A percentile compares a stretch with the other conserved stretches of the same genome.
Conservation (phyloP, 2,329 filamentous ascomycete species). For the Pochonia chlamydosporia region DNA sequence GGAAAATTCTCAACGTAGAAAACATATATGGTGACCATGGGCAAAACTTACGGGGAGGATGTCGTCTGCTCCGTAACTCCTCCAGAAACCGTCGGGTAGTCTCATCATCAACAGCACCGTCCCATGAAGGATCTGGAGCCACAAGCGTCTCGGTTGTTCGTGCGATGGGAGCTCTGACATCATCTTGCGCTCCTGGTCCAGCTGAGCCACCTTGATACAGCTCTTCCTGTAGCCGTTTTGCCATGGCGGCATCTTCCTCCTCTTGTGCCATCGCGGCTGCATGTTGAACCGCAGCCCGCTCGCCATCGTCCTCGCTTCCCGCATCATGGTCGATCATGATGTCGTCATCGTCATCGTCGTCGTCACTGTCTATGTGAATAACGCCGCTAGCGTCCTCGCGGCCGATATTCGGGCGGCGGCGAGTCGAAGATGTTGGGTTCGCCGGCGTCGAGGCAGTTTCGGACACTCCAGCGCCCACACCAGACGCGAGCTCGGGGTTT, state of each 20-base stretch:
- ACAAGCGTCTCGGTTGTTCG: slow-evolving; percentile 88
- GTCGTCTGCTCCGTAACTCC: slow-evolving; percentile 50
- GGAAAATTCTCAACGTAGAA: background rate
- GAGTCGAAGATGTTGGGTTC: slow-evolving; percentile 22
- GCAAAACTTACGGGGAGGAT: slow-evolving; percentile 22
- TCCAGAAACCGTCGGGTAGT: slow-evolving; percentile 59
- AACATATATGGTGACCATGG: slow-evolving; percentile 3
- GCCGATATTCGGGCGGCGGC: slow-evolving; percentile 20
- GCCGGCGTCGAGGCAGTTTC: slow-evolving; percentile 10
- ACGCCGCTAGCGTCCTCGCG: slow-evolving; percentile 31
- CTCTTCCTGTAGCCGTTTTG: slow-evolving; percentile 84
- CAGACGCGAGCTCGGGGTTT: slow-evolving; percentile 63
- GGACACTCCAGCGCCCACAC: slow-evolving; percentile 26
- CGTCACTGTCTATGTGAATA: slow-evolving; percentile 72
- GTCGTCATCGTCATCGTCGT: slow-evolving; percentile 52
- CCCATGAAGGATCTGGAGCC: slow-evolving; percentile 53
- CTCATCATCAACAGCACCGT: slow-evolving; percentile 35
- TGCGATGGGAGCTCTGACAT: slow-evolving; percentile 82
- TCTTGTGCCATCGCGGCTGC: slow-evolving; percentile 47
- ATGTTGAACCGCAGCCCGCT: slow-evolving; percentile 33
- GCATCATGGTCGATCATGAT: slow-evolving; percentile 29
- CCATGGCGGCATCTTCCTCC: slow-evolving; percentile 92
- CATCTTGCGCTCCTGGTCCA: slow-evolving; percentile 44
- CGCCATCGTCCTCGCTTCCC: slow-evolving; percentile 31
- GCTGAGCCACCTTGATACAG: slow-evolving; percentile 58